Conservation (phyloP, 1,284 basidiomycete genomes). For the Exobasidium rhododendri region DNA sequence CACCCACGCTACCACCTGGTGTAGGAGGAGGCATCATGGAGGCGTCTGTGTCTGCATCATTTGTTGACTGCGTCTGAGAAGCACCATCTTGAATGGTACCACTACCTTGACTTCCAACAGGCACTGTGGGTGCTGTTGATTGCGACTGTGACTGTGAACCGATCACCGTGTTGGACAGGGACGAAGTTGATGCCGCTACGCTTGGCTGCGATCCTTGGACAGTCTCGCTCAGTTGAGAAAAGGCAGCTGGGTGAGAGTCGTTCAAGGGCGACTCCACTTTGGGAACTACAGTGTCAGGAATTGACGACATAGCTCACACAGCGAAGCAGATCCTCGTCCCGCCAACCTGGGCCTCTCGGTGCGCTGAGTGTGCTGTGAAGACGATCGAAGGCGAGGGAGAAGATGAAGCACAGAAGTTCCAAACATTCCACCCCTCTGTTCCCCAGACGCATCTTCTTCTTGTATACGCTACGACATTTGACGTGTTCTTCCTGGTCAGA, state of each 20-base stretch:
- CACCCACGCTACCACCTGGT: background rate
- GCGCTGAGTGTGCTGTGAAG: no score
- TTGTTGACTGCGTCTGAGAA: background rate
- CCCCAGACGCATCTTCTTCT: no score
- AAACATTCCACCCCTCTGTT: no score
- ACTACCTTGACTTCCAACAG: background rate
- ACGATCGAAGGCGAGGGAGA: no score
- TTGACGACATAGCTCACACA: background rate
- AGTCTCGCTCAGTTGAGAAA: background rate
- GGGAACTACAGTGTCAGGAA: background rate
- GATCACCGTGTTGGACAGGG: background rate
- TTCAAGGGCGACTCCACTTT: background rate
- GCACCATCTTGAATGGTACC: background rate
- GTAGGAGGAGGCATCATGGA: constrained; percentile 10
- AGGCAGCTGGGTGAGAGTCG: background rate
- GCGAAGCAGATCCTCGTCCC: no score
- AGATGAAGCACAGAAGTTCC: no score
- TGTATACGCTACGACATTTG: no score
- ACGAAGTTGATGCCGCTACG: background rate
- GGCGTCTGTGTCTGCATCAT: background rate
- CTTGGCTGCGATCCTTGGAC: background rate
- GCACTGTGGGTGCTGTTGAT: background rate
- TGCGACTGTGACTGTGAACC: background rate
- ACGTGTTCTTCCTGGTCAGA: no score
- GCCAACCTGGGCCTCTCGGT: no score